Evolutionary conservation across 2,329 filamentous ascomycete species (phyloP), one percentile per base, ranked within the genome.

Genomic region (Parascedosporium putredinis): DNA sequence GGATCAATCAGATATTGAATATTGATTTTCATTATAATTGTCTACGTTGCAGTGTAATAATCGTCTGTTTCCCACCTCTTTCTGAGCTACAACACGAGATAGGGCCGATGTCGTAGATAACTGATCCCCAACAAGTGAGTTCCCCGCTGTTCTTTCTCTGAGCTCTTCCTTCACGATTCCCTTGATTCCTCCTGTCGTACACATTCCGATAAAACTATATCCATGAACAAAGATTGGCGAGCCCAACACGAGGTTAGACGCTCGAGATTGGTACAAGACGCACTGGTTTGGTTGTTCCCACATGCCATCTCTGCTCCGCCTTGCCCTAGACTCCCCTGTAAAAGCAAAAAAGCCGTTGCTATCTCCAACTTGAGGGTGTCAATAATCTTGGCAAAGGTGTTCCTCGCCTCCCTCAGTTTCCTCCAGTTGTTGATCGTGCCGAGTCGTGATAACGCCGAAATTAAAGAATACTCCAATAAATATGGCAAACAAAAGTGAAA

Each of bases 341-440:
- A 48, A 25, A 52, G 14, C 47, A 44, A 47, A 51, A 43, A 51
- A 34, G 25, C 29, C n/a, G n/a, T n/a, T n/a, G n/a, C 46, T 38
- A 42, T 48, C 50, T 49, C 51, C 20, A 20, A 20, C 23, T 42
- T 20, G 16, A 42, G 20, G 12, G n/a, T 10, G 7, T 42, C 20
- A 42, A 42, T 42, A 42, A 31, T 47, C 46, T 45, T 44, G 27
- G 31, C 27, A 40, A 45, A 43, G n/a, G n/a, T n/a, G n/a, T n/a
- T n/a, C n/a, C n/a, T n/a, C n/a, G n/a, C 33, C 44, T 40, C 27
- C 34, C 34, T 24, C 16, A 48, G 48, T 23, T 44, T 16, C 12
- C 36, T 36, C 12, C 36, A 38, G 24, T 31, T 40, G 25, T 40
- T 38, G 16, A 31, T 23, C 47, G 38, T 29, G 27, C 38, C 31